These are phyloP conservation scores for Caloboletus inedulis DNA, from an alignment of 1,284 basidiomycete genomes.

Conservation along the genomic window DNA sequence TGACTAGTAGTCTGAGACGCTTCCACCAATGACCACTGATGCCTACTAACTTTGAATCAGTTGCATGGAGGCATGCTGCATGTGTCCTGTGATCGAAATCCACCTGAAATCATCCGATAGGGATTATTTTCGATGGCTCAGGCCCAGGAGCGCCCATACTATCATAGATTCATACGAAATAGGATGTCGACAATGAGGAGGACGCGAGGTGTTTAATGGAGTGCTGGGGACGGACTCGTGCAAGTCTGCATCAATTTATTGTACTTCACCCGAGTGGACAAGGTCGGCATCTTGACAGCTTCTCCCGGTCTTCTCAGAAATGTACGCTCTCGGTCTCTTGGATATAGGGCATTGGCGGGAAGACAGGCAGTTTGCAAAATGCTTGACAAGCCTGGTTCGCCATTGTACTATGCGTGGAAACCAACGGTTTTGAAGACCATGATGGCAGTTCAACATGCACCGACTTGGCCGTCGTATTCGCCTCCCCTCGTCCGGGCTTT, in stretches of 20 bases:
- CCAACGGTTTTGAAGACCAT: neutral
- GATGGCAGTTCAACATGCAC: neutral
- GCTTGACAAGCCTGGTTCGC: neutral
- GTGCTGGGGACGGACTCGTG: neutral
- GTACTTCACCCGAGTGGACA: neutral
- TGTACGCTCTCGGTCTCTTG: neutral
- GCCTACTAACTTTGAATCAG: neutral
- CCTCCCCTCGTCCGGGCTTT: neutral
- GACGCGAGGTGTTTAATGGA: conserved; percentile 4
- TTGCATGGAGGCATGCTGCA: neutral
- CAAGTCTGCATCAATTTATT: too few relatives aligned
- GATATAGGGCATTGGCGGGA: neutral
- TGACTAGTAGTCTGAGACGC: neutral
- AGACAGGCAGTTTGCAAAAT: neutral
- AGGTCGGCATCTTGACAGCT: neutral
- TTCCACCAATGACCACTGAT: neutral
- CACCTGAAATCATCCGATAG: neutral
- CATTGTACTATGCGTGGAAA: neutral
- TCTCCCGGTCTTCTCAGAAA: neutral
- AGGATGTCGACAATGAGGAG: conserved; percentile 14
- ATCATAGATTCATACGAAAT: too few relatives aligned
- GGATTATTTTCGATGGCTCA: neutral
- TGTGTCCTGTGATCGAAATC: neutral
- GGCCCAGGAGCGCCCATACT: conserved; percentile 3
- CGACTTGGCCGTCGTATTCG: neutral